These are phyloP conservation scores for Aspergillaceae sp. DNA, from an alignment of 2,329 filamentous ascomycete genomes.

Conservation along the genomic window DNA sequence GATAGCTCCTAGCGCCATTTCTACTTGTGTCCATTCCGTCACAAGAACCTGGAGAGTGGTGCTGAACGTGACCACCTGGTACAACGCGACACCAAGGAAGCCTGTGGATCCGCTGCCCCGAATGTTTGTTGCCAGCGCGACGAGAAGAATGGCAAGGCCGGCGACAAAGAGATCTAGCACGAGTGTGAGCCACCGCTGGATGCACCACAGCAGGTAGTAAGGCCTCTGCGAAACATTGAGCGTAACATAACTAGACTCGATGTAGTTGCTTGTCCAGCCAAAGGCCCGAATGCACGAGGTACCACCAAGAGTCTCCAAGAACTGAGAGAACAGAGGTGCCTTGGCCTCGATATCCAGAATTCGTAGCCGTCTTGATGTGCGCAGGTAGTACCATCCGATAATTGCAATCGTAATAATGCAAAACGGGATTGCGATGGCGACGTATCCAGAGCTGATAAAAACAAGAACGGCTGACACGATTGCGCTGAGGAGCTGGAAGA, in stretches of 20 bases:
- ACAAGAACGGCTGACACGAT: slow-evolving; percentile 44
- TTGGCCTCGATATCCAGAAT: slow-evolving; percentile 56
- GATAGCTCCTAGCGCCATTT: slow-evolving; percentile 51
- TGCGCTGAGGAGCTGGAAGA: slow-evolving; percentile 21
- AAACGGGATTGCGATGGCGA: slow-evolving; percentile 45
- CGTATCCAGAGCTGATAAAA: slow-evolving; percentile 39
- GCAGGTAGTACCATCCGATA: slow-evolving; percentile 42
- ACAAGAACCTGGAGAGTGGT: slow-evolving; percentile 44
- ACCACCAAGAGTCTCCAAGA: slow-evolving; percentile 49
- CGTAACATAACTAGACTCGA: slow-evolving; percentile 35
- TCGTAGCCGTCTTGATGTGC: slow-evolving; percentile 53
- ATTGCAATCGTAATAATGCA: slow-evolving; percentile 45
- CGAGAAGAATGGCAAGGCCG: slow-evolving; percentile 40
- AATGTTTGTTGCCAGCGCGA: slow-evolving; percentile 42
- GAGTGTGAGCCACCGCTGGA: slow-evolving; percentile 51
- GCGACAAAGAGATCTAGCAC: slow-evolving; percentile 45
- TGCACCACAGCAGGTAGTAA: slow-evolving; percentile 49
- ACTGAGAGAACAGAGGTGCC: slow-evolving; percentile 50
- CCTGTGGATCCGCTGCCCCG: slow-evolving; percentile 39
- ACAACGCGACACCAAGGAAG: slow-evolving; percentile 45
- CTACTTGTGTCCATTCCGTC: slow-evolving; percentile 48
- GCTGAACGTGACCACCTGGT: slow-evolving; percentile 48
- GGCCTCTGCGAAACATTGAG: slow-evolving; percentile 49
- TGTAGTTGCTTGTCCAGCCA: slow-evolving; percentile 43
- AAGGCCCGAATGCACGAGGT: slow-evolving; percentile 50